phyloP scores from a whole-genome alignment of 2,329 filamentous ascomycete species.

The Calonectria crousiana region DNA sequence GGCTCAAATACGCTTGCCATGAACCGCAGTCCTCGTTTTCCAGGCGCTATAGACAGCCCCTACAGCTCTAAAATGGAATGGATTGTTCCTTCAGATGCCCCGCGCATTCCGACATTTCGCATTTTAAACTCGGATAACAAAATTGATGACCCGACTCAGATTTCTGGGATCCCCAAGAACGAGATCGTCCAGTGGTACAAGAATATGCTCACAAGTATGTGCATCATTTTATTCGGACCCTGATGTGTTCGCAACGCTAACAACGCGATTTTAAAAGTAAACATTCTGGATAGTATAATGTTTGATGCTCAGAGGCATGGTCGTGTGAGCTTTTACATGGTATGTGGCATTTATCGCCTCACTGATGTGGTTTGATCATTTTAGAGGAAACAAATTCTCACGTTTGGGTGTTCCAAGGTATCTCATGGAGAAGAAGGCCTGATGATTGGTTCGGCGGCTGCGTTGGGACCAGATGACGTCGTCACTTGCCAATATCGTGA shows the following conservation, averaged over 20 bases:
- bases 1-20: background rate
- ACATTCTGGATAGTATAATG: constrained; percentile 93
- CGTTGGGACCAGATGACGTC: constrained; percentile 79
- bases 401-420: background rate
- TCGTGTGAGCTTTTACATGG: constrained; percentile 92
- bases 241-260: background rate
- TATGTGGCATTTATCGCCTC: constrained; percentile 58
- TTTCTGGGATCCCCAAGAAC: background rate
- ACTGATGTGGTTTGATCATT: background rate
- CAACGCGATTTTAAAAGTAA: constrained; percentile 46
- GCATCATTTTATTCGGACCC: background rate
- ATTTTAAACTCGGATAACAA: constrained; percentile 19
- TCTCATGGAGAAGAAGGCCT: constrained; percentile 86
- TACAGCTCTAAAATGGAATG: constrained; percentile 21
- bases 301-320: constrained; percentile 93
- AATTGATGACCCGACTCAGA: background rate
- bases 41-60: constrained; percentile 21
- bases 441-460: constrained; percentile 84
- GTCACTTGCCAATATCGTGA: constrained; percentile 92
- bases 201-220: constrained; percentile 28
- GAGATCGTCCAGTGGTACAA: constrained; percentile 22
- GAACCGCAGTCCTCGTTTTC: constrained; percentile 7
- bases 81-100: constrained; percentile 6
- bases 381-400: background rate
- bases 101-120: constrained; percentile 18